phyloP scores from a whole-genome alignment of 169 alveolate species.

The Prorocentrum cordatum region DNA sequence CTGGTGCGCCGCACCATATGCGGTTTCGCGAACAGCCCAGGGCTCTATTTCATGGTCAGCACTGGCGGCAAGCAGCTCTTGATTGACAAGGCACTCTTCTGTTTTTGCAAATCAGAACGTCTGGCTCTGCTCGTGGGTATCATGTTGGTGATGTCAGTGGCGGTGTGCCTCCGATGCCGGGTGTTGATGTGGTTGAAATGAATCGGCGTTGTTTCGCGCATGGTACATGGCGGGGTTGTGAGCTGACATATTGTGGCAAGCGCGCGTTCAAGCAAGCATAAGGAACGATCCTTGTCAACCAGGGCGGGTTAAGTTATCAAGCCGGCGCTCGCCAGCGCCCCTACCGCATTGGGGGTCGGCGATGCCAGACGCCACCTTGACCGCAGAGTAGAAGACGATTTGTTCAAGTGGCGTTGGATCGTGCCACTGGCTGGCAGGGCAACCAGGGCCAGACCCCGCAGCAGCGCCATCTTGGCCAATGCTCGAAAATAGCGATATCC shows the following conservation, averaged over 20 bases:
- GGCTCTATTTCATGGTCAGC: neutral
- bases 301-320: neutral
- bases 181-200: neutral
- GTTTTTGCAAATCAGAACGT: neutral
- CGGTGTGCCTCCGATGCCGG: neutral
- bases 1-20: neutral
- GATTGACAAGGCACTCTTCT: neutral
- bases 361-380: neutral
- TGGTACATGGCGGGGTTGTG: neutral
- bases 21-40: neutral
- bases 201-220: neutral
- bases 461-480: neutral
- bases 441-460: slow-evolving; percentile 5
- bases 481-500: neutral
- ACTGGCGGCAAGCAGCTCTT: neutral
- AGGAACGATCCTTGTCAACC: neutral
- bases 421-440: neutral
- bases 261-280: neutral
- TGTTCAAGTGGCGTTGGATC: neutral
- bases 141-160: slow-evolving; percentile 10
- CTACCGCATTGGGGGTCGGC: neutral
- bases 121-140: neutral
- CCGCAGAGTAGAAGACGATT: neutral
- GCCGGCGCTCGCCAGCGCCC: neutral
- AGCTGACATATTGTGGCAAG: slow-evolving; percentile 7